Base-by-base conservation (phyloP, 2,329 filamentous ascomycete species). In the Ophiosphaerella korrae region DNA sequence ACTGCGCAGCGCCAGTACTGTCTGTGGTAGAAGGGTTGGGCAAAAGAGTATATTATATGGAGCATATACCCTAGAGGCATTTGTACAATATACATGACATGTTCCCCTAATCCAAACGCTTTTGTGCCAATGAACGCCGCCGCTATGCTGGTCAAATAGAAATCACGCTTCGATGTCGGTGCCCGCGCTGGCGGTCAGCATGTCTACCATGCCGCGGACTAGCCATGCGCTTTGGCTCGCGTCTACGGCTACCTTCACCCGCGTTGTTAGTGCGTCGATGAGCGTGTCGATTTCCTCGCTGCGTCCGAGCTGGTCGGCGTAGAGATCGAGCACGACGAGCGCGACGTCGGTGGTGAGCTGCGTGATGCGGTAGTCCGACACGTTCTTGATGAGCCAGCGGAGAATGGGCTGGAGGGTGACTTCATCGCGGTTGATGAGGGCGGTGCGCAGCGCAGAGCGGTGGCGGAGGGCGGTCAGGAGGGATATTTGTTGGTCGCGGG, bases 1-100 rank as follows among this genome's bases (percentile, higher is more conserved):
- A 87, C 88, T 55, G 87, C 87, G 32, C 92, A 97, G 78, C 84
- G 89, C 63, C 93, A 91, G 70, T 95, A 94, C 74, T 95, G 95
- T 75, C 85, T 89, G 54, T 99, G 93, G 93, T 97, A 87, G 57
- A 38, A 37, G 44, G 26, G 43, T 24, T 34, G 5, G 8, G 23
- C 21, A 24, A 40, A 42, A 38, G 45, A 49, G 31, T 18, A 46
- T 26, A 43, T 42, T 24, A 16, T 24, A 38, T 42, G 37, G 21
- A 42, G 40, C 35, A 41, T 26, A 44, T 29, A 29, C 26, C 26
- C 26, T 29, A 29, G 26, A 29, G 7, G 36, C 33, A 43, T 21
- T 40, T 60, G 54, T 60, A 57, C 46, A 57, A 61, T 58, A 60
- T 53, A 64, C 49, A 56, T 58, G 26, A 29, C 26, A 50, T 39